A percentile compares a stretch with the other conserved stretches of the same genome.
These are phyloP conservation scores for Leavenworthia alabamica DNA, from an alignment of 345 rosid species.

Conservation along the genomic window DNA sequence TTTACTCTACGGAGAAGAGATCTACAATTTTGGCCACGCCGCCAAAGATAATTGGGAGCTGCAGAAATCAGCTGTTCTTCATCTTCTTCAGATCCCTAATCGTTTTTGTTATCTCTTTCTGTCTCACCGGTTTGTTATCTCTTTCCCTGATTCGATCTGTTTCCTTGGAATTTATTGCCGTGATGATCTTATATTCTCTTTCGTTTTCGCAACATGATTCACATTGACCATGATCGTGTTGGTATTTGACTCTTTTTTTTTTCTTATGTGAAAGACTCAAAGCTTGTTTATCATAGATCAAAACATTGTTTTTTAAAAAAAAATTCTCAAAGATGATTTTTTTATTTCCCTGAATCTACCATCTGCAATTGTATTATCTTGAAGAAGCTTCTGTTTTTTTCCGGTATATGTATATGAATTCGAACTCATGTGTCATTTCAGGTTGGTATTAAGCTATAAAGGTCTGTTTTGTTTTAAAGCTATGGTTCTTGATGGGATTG, in stretches of 20 bases:
- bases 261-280: not conserved
- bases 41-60: no score
- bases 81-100: conserved; percentile 19
- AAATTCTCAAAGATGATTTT: no score
- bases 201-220: no score
- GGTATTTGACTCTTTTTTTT: no score
- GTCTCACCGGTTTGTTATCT: conserved; percentile 15
- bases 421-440: conserved; percentile 3
- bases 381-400: no score
- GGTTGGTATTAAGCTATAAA: conserved; percentile 1
- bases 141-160: conserved; percentile 15
- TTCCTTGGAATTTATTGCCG: not conserved
- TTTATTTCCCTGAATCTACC: no score
- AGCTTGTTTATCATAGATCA: not conserved
- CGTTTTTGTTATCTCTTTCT: not conserved
- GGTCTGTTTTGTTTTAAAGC: not conserved
- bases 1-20: conserved; percentile 5
- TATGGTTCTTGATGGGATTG: conserved; percentile 70
- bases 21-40: conserved; percentile 2
- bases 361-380: no score
- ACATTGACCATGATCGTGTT: not conserved
- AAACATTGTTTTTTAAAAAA: not conserved
- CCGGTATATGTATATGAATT: no score
- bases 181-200: not conserved
- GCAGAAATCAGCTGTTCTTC: conserved; percentile 21